Percentiles rank a stretch among this genome's conserved stretches.
phyloP scores from a whole-genome alignment of 225 moss, liverwort and hornwort species.

The Neckera pumila region DNA sequence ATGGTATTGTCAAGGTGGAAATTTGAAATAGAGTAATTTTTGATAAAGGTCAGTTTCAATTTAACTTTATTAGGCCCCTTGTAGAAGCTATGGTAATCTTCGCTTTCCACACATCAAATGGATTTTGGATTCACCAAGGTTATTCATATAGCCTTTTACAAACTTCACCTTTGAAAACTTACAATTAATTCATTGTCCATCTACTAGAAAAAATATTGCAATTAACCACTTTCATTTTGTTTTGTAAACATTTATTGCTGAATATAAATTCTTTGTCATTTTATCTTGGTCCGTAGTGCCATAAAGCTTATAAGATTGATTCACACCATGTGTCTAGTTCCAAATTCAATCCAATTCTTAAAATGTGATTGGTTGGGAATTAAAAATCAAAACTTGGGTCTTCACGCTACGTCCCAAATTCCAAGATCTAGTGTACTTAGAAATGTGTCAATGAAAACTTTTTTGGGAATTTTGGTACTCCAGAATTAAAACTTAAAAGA shows the following conservation, averaged over 20 bases:
- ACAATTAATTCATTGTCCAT: background rate
- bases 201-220: background rate
- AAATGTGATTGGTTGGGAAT: background rate
- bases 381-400: background rate
- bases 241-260: background rate
- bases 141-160: background rate
- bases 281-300: accelerated
- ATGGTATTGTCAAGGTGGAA: no score
- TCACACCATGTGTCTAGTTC: background rate
- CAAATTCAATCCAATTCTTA: background rate
- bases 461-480: accelerated
- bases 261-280: background rate
- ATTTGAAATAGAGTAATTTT: background rate
- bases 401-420: background rate
- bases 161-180: background rate
- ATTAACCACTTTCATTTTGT: background rate
- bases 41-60: background rate
- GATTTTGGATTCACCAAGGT: background rate
- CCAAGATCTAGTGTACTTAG: accelerated
- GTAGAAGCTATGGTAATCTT: background rate
- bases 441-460: accelerated
- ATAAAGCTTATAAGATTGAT: background rate
- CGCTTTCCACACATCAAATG: background rate
- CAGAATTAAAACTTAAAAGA: background rate
- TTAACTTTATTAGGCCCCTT: background rate